phyloP scores from a whole-genome alignment of 257 asterid genomes.

The Solanum bulbocastanum region DNA sequence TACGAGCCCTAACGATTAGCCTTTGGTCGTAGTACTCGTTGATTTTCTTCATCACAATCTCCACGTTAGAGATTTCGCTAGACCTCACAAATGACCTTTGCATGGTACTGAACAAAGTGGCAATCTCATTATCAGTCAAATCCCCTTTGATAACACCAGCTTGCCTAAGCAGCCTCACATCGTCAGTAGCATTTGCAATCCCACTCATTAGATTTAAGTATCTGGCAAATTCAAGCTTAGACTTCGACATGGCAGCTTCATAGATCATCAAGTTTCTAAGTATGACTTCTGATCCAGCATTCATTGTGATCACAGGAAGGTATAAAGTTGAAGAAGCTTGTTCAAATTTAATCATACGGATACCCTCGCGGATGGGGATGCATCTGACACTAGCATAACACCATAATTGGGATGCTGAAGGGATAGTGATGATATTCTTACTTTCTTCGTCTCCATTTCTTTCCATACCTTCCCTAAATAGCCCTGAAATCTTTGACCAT shows the following conservation, averaged over 20 bases:
- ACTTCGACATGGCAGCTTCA: constrained; percentile 27
- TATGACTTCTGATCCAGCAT: constrained; percentile 25
- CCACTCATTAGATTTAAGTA: constrained; percentile 52
- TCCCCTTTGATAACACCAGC: constrained; percentile 19
- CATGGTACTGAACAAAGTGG: constrained; percentile 30
- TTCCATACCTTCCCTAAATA: constrained; percentile 7
- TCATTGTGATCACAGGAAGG: constrained; percentile 35
- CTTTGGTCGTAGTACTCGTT: constrained; percentile 16
- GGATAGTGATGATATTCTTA: constrained; percentile 8
- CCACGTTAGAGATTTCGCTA: constrained; percentile 10
- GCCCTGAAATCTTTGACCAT: constrained; percentile 13
- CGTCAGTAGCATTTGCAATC: constrained; percentile 25
- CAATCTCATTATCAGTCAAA: constrained; percentile 28
- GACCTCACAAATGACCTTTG: constrained; percentile 13
- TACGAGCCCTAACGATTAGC: constrained; percentile 10
- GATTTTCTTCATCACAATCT: constrained; percentile 22
- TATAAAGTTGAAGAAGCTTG: constrained; percentile 7
- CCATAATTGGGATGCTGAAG: constrained; percentile 12
- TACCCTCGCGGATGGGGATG: constrained; percentile 7
- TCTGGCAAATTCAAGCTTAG: constrained; percentile 26
- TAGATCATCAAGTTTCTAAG: constrained; percentile 45
- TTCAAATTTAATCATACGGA: constrained; percentile 14
- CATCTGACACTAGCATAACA: constrained; percentile 7
- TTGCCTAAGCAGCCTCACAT: constrained; percentile 33
- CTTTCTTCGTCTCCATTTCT: not conserved